Evolutionary conservation across 345 rosid species (phyloP), one percentile per base, ranked within the genome.

Genomic region (Iberis pinnata): DNA sequence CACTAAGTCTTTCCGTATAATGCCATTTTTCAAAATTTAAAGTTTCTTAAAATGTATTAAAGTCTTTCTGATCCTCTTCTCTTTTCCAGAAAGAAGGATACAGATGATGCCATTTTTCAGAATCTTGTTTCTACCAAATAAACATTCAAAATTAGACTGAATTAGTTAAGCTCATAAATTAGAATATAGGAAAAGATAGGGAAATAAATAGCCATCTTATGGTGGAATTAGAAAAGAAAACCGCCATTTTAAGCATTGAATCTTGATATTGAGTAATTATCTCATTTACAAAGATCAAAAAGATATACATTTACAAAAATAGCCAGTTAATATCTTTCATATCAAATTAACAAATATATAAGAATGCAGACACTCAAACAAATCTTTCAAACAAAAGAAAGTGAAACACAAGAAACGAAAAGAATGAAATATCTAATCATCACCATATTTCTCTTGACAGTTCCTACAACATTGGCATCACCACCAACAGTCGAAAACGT

Each of bases 261-360:
- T 25, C 35, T 46, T 49, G 15, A 40, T 17, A 45, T 29, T 63
- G 43, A 26, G 56, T 19, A 19, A 40, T 40, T 42, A 24, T 29
- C 49, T 41, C 48, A 56, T 56, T 56, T 15, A 48, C 7, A 54
- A 55, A 54, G 61, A 64, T 38, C 8, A 27, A 46, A 53, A 45
- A 47, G 17, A 48, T 64, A 31, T 13, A n/a, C 12, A 38, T 41
- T 16, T 40, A 49, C 56, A 64, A 32, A 9, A 20, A 56, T 64
- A 42, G 50, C 10, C 8, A 1, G 26, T 53, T 35, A 13, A n/a
- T n/a, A 45, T 43, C 40, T 46, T 63, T 55, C 56, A 16, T 55
- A 7, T 33, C 67, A 46, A 55, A 19, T 3, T 46, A 38, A 55
- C 43, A 55, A 31, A 55, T 31, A 29, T 56, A 56, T 47, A 64